Percentiles rank a stretch among this genome's conserved stretches.
These are phyloP conservation scores for Camptophora hylomeconis DNA, from an alignment of 2,329 filamentous ascomycete species.

Conservation along the genomic window DNA sequence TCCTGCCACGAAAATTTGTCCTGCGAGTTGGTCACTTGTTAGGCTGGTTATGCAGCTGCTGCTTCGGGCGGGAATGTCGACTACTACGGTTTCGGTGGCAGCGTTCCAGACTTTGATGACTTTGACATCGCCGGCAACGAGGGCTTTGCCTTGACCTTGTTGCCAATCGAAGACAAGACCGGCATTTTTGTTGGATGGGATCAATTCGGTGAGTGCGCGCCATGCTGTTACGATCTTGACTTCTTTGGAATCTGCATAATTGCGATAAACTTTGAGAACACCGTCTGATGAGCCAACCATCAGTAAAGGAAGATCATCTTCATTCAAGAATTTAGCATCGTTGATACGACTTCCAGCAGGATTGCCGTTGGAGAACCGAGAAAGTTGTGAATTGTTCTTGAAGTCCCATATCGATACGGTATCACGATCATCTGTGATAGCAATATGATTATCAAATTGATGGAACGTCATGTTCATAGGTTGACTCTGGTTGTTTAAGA, in stretches of 20 bases:
- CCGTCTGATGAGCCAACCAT: constrained; percentile 95
- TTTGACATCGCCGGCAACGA: constrained; percentile 93
- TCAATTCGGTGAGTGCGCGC: constrained; percentile 82
- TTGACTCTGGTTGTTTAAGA: constrained; percentile 81
- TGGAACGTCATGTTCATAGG: constrained; percentile 91
- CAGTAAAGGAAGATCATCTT: constrained; percentile 87
- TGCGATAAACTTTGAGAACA: constrained; percentile 81
- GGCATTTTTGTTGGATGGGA: constrained; percentile 85
- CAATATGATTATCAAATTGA: constrained; percentile 92
- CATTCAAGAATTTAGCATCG: constrained; percentile 94
- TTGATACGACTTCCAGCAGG: constrained; percentile 83
- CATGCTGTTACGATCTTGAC: constrained; percentile 83
- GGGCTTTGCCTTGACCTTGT: constrained; percentile 83
- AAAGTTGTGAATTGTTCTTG: constrained; percentile 61
- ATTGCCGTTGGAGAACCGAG: constrained; percentile 88
- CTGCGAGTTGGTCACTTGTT: constrained; percentile 95
- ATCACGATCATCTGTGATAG: constrained; percentile 85
- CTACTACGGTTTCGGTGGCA: constrained; percentile 74
- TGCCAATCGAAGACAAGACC: constrained; percentile 98
- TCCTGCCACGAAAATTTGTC: constrained; percentile 87
- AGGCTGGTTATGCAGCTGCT: constrained; percentile 91
- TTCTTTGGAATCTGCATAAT: constrained; percentile 66
- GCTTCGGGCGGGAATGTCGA: constrained; percentile 82
- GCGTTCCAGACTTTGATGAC: constrained; percentile 96
- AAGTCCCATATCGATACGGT: constrained; percentile 76